A percentile compares a stretch with the other conserved stretches of the same genome.
These are phyloP conservation scores for Trichoderma parareesei DNA, from an alignment of 495 filamentous ascomycete genomes.

Conservation along the genomic window DNA sequence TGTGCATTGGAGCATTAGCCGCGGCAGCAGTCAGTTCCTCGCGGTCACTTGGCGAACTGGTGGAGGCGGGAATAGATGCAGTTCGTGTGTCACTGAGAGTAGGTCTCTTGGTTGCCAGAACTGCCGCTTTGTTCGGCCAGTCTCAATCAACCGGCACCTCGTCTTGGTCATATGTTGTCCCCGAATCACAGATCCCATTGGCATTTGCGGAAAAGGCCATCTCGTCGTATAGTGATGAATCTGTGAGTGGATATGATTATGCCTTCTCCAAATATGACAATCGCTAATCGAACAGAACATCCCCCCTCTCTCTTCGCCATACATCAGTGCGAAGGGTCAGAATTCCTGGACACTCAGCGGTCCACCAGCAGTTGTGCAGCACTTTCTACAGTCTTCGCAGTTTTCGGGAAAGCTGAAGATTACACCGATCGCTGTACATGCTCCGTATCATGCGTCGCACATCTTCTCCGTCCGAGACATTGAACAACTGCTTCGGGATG, in stretches of 20 bases:
- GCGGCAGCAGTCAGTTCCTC: not conserved
- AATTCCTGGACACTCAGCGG: conserved; percentile 33
- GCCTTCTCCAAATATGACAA: not conserved
- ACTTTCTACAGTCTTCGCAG: conserved; percentile 6
- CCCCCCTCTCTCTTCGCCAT: not conserved
- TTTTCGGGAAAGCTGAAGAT: conserved; percentile 22
- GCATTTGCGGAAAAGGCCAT: not conserved
- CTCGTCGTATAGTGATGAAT: not conserved
- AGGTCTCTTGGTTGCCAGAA: not conserved
- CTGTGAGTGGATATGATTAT: not conserved
- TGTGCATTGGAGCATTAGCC: not conserved
- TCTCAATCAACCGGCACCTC: not conserved
- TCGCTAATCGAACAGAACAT: not conserved
- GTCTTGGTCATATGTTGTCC: not conserved
- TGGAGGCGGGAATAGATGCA: not conserved
- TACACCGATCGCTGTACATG: conserved; percentile 47
- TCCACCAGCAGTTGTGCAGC: conserved; percentile 19
- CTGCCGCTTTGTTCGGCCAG: not conserved
- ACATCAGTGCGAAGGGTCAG: conserved; percentile 20
- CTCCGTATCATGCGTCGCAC: conserved; percentile 41
- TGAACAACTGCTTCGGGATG: not conserved
- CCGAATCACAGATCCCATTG: not conserved
- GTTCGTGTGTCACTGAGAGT: not conserved
- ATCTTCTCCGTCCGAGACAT: not conserved
- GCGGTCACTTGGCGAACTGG: not conserved